Evolutionary conservation across 495 filamentous ascomycete species (phyloP), one percentile per base, ranked within the genome.

Genomic region (Aspergillus avenaceus): DNA sequence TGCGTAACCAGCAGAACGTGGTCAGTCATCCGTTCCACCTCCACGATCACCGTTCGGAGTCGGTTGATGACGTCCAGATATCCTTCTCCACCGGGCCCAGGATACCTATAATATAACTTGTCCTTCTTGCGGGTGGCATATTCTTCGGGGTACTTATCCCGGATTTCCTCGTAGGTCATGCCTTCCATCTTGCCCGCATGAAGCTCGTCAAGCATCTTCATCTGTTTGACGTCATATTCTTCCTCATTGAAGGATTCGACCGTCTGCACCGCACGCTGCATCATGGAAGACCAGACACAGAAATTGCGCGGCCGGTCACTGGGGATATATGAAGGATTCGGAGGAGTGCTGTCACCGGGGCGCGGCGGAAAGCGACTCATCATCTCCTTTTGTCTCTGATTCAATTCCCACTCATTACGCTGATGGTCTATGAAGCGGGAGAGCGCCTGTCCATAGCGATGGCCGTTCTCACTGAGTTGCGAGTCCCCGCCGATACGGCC

Each of bases 231-330:
- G 54, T 97, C 93, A 61, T 90, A 98, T 21, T 97, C 89, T n/a
- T 98, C 93, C 53, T 97, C 93, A 47, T 89, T 86, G 66, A 97
- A 98, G 61, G 84, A 82, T 45, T 91, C 79, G 0, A 87, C 90
- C 1, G 91, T 91, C 58, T 95, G 79, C 41, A 92, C 79, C 43
- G 86, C 87, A 40, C 93, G 84, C 58, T 87, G 84, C 56, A 98
- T 82, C 92, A 97, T 97, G 9, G 88, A 93, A 9, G 92, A 96
- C 93, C 93, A 98, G 21, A 98, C 88, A 66, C 93, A 98, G 64
- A 96, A 97, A 59, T 91, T 93, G 71, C 95, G 95, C 21, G 84
- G 80, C 13, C 64, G 63, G 36, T 77, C 74, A 29, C 64, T 62
- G 1, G 73, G 70, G 6, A 74, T 67, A 59, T 90, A 85, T 52